A percentile compares a stretch with the other conserved stretches of the same genome.
phyloP scores from a whole-genome alignment of 345 rosid species.

The Populus deltoides region DNA sequence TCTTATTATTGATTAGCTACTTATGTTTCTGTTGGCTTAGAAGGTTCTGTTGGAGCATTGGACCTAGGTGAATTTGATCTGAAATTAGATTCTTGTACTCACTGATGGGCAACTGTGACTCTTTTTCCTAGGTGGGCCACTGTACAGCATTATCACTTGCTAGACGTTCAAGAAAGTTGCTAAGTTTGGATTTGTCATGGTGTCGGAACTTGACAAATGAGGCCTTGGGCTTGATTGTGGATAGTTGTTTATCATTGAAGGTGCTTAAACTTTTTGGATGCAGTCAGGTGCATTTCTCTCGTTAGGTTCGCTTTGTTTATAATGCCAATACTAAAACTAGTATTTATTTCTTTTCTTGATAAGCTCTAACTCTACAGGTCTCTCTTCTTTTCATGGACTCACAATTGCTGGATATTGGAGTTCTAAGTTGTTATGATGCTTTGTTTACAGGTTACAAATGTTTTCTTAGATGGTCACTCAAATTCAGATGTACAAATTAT shows the following conservation, averaged over 20 bases:
- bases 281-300: slow-evolving; percentile 51
- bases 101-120: neutral
- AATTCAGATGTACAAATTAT: slow-evolving; percentile 55
- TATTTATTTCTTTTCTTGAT: too few relatives aligned
- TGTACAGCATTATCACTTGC: slow-evolving; percentile 67
- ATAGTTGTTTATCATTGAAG: slow-evolving; percentile 65
- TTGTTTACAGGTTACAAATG: slow-evolving; percentile 59
- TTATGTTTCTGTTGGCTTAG: neutral
- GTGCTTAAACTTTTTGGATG: slow-evolving; percentile 82
- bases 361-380: neutral
- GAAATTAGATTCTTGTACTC: neutral
- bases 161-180: slow-evolving; percentile 45
- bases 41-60: neutral
- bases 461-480: slow-evolving; percentile 66
- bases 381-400: neutral
- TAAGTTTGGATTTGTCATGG: slow-evolving; percentile 72
- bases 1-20: neutral
- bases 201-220: slow-evolving; percentile 68
- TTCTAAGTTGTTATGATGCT: neutral
- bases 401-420: neutral
- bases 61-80: neutral
- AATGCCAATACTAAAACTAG: too few relatives aligned
- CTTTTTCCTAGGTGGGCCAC: slow-evolving; percentile 54
- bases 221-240: slow-evolving; percentile 76
- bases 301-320: too few relatives aligned